Evolutionary conservation across 2,329 filamentous ascomycete species (phyloP).

Genomic region (Aspergillus amoenus): DNA sequence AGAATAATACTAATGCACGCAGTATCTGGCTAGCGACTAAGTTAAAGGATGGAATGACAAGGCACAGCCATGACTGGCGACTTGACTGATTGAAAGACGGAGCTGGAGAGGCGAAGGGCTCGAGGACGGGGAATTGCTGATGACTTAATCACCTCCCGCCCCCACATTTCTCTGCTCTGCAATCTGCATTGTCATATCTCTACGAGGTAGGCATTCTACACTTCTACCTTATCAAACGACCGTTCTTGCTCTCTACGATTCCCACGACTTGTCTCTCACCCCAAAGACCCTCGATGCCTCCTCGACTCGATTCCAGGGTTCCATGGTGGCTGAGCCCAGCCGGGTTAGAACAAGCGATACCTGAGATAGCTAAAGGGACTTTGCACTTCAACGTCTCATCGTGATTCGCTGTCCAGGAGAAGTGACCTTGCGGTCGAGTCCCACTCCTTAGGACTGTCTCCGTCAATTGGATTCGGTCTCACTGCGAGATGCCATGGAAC

Average conservation of each 20-base stretch:
- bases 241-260: no score
- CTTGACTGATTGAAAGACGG: slow-evolving; percentile 3
- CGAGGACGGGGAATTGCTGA: not conserved
- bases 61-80: slow-evolving; percentile 2
- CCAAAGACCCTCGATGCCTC: not conserved
- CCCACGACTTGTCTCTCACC: not conserved
- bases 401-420: slow-evolving; percentile 12
- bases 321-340: slow-evolving; percentile 1
- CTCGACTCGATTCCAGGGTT: not conserved
- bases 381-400: not conserved
- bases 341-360: not conserved
- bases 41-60: slow-evolving; percentile 3
- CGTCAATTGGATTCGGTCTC: not conserved
- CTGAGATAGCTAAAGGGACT: not conserved
- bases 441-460: slow-evolving; percentile 8
- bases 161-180: no score
- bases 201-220: no score
- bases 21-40: slow-evolving; percentile 6
- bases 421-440: slow-evolving; percentile 11
- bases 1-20: slow-evolving; percentile 7
- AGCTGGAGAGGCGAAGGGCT: not conserved
- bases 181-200: no score
- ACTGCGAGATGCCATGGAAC: not conserved
- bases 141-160: not conserved
- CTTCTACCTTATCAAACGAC: no score